Evolutionary conservation across 768 basidiomycete genomes (phyloP).

Genomic region (Hydnum rufescens): DNA sequence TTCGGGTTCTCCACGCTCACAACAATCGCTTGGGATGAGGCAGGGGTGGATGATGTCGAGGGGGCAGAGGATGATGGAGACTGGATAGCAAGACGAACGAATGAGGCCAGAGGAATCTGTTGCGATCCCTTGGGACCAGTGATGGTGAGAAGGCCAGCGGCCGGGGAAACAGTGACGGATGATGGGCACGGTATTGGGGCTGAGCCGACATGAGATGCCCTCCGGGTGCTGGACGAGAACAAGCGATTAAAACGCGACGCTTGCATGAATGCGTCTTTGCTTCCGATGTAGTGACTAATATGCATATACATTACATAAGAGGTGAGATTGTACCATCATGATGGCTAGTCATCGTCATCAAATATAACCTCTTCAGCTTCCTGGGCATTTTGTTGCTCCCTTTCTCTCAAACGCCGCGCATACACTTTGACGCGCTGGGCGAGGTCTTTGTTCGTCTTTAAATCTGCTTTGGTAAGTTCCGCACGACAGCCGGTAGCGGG

Average conservation of each 20-base stretch:
- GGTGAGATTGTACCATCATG: too few relatives aligned
- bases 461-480: constrained; percentile 8
- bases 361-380: neutral
- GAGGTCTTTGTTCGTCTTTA: constrained; percentile 4
- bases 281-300: too few relatives aligned
- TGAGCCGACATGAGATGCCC: neutral
- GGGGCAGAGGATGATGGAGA: constrained; percentile 9
- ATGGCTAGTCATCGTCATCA: neutral
- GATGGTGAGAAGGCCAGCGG: constrained; percentile 26
- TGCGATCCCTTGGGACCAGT: constrained; percentile 36
- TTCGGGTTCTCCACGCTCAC: constrained; percentile 33
- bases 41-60: neutral
- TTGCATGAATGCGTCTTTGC: too few relatives aligned
- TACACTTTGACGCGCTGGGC: constrained; percentile 4
- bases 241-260: too few relatives aligned
- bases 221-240: neutral
- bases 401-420: constrained; percentile 1
- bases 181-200: neutral
- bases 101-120: constrained; percentile 28
- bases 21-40: neutral
- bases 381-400: neutral
- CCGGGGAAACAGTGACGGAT: neutral
- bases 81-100: constrained; percentile 19
- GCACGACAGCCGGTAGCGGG: constrained; percentile 17
- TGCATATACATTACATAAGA: too few relatives aligned